phyloP scores from a whole-genome alignment of 169 alveolate species.

The Plasmodium knowlesi region DNA sequence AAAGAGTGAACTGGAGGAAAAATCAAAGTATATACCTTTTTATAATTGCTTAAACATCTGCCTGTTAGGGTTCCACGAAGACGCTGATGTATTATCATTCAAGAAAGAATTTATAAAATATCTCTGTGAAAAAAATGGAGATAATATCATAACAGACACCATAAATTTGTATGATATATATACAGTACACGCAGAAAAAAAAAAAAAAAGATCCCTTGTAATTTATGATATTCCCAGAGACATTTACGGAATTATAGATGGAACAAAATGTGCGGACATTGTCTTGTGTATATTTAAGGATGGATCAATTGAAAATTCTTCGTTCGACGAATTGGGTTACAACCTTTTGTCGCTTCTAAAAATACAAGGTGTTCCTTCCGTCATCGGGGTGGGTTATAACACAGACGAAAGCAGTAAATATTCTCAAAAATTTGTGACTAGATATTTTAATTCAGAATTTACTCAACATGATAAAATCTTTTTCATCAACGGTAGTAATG shows the following conservation, averaged over 20 bases:
- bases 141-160: slow-evolving; percentile 7
- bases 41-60: slow-evolving; percentile 45
- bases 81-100: slow-evolving; percentile 43
- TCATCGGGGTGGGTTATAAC: slow-evolving; percentile 81
- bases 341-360: slow-evolving; percentile 77
- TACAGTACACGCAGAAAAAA: slow-evolving; percentile 56
- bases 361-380: slow-evolving; percentile 86
- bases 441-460: slow-evolving; percentile 84
- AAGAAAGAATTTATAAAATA: slow-evolving; percentile 67
- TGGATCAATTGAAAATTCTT: slow-evolving; percentile 45
- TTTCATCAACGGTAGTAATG: slow-evolving; percentile 49
- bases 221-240: slow-evolving; percentile 63
- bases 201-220: slow-evolving; percentile 47
- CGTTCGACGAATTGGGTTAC: slow-evolving; percentile 76
- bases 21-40: slow-evolving; percentile 55
- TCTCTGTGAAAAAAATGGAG: slow-evolving; percentile 60
- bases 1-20: slow-evolving; percentile 49
- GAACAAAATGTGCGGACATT: slow-evolving; percentile 74
- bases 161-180: slow-evolving; percentile 55
- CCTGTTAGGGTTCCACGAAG: slow-evolving; percentile 53
- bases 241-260: slow-evolving; percentile 75
- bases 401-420: slow-evolving; percentile 43
- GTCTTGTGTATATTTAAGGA: slow-evolving; percentile 69
- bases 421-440: slow-evolving; percentile 71
- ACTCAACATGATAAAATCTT: slow-evolving; percentile 79